These are phyloP conservation scores for Discostella pseudostelligera DNA, from an alignment of 108 stramenopile species.

Conservation along the genomic window DNA sequence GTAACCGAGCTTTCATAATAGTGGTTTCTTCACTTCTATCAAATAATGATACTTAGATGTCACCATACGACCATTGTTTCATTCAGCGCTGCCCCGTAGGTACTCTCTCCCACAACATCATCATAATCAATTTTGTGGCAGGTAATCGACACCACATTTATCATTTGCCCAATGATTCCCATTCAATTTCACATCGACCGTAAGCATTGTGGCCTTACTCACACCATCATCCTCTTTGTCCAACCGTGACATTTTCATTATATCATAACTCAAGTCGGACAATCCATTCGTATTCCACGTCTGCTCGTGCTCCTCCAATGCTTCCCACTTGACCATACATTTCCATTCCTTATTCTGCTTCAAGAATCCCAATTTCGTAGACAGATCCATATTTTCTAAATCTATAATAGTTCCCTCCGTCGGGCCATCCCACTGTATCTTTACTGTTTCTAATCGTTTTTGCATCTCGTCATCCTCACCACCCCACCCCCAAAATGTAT, in stretches of 20 bases:
- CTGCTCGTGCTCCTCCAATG: slow-evolving; percentile 87
- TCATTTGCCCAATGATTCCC: slow-evolving; percentile 91
- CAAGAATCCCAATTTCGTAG: slow-evolving; percentile 74
- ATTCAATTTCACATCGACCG: slow-evolving; percentile 92
- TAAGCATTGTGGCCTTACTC: slow-evolving; percentile 73
- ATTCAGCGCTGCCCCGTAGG: too few species aligned
- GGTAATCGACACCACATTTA: slow-evolving; percentile 71
- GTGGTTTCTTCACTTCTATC: too few species aligned
- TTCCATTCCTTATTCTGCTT: slow-evolving; percentile 88
- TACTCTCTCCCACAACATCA: too few species aligned
- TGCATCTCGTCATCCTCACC: slow-evolving; percentile 99
- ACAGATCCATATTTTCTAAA: slow-evolving; percentile 79
- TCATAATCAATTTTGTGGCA: slow-evolving; percentile 5
- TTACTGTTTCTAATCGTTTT: slow-evolving; percentile 69
- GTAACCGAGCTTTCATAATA: too few species aligned
- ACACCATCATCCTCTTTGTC: slow-evolving; percentile 48
- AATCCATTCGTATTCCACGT: slow-evolving; percentile 93
- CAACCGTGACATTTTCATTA: slow-evolving; percentile 49
- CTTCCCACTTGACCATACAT: slow-evolving; percentile 97
- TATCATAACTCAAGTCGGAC: slow-evolving; percentile 78
- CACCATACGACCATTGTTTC: too few species aligned
- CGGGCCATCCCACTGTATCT: slow-evolving; percentile 71
- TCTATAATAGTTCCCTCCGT: slow-evolving; percentile 51
- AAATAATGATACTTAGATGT: too few species aligned
- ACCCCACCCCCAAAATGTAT: slow-evolving; percentile 99